Conservation (phyloP, 1,284 basidiomycete genomes). For the Malassezia cuniculi region DNA sequence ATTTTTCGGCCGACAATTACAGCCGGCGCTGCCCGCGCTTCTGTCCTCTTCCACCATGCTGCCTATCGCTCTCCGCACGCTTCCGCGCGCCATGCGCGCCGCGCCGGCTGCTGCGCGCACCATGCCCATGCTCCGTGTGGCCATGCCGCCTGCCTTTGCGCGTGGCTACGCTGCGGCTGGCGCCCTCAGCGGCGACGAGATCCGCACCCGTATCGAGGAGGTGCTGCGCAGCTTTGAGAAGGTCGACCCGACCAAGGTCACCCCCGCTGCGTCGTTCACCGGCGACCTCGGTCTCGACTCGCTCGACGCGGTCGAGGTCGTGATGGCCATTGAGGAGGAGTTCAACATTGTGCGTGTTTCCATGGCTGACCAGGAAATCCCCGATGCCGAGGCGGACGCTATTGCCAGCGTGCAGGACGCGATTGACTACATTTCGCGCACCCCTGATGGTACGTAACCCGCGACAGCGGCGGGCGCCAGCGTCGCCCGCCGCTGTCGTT, state of each 20-base stretch:
- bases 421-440: conserved; percentile 92
- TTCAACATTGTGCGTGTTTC: conserved; percentile 42
- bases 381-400: conserved; percentile 93
- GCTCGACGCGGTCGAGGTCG: conserved; percentile 91
- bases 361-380: conserved; percentile 61
- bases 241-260: conserved; percentile 70
- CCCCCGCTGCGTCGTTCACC: conserved; percentile 62
- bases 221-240: conserved; percentile 92
- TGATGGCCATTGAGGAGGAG: conserved; percentile 99
- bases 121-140: conserved; percentile 2
- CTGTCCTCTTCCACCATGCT: conserved; percentile 3
- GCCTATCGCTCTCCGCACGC: conserved; percentile 1
- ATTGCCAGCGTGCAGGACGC: conserved; percentile 91
- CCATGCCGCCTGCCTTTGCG: conserved; percentile 7
- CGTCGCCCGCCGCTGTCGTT: no score
- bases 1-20: conserved; percentile 6
- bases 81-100: conserved; percentile 12
- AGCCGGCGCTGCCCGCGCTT: not conserved
- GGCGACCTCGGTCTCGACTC: conserved; percentile 89
- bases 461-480: no score
- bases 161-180: conserved; percentile 62
- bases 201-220: conserved; percentile 69
- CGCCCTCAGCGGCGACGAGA: conserved; percentile 60
- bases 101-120: conserved; percentile 7
- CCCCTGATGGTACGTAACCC: conserved; percentile 63